Conservation (phyloP, 2,329 filamentous ascomycete genomes). For the Paraconiothyrium brasiliense region DNA sequence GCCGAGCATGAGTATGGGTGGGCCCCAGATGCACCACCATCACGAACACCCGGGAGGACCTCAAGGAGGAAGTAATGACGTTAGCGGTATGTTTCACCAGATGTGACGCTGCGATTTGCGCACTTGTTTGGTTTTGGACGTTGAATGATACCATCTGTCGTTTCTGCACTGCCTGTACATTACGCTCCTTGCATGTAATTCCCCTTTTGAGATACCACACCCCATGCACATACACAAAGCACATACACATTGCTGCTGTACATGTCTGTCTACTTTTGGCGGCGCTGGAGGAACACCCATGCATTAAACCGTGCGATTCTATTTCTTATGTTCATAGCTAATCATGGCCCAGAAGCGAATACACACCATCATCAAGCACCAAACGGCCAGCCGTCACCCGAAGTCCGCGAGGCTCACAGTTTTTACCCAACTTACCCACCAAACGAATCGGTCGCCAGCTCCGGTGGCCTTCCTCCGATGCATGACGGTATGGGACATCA, state of each 20-base stretch:
- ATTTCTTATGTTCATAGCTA: slow-evolving; percentile 61
- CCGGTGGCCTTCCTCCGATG: slow-evolving; percentile 71
- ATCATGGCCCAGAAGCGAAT: slow-evolving; percentile 68
- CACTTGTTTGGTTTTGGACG: slow-evolving; percentile 42
- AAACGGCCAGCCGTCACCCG: slow-evolving; percentile 64
- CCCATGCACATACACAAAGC: slow-evolving; percentile 44
- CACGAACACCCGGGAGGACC: slow-evolving; percentile 75
- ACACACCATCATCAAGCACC: slow-evolving; percentile 73
- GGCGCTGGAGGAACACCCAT: slow-evolving; percentile 27
- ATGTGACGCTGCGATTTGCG: slow-evolving; percentile 72
- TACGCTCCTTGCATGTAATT: slow-evolving; percentile 55
- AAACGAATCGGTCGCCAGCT: slow-evolving; percentile 61
- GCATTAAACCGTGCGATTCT: slow-evolving; percentile 51
- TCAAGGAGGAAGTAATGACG: slow-evolving; percentile 73
- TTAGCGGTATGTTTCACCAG: slow-evolving; percentile 98
- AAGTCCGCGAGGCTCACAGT: slow-evolving; percentile 77
- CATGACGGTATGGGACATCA: slow-evolving; percentile 65
- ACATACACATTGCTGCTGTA: slow-evolving; percentile 31
- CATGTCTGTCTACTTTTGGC: slow-evolving; percentile 35
- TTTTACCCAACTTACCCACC: slow-evolving; percentile 78
- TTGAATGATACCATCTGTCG: slow-evolving; percentile 54
- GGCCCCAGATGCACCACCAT: slow-evolving; percentile 74
- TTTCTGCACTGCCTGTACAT: slow-evolving; percentile 54
- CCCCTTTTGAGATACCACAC: slow-evolving; percentile 49
- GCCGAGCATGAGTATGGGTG: slow-evolving; percentile 75